phyloP scores from a whole-genome alignment of 2,329 filamentous ascomycete genomes.

The Fusarium sp. region DNA sequence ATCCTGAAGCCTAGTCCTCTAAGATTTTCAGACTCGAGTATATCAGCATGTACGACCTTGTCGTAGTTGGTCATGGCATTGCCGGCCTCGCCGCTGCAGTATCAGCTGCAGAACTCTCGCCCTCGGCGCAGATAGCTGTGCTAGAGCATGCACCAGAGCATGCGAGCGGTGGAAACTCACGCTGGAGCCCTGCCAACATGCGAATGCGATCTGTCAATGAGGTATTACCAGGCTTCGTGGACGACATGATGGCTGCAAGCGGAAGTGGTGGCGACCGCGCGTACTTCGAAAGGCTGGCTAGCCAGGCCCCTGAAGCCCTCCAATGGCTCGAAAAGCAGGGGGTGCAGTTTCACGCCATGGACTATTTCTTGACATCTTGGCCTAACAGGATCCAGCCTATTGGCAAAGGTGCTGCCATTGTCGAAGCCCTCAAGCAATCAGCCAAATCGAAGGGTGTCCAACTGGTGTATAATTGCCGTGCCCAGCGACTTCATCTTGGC shows the following conservation, averaged over 20 bases:
- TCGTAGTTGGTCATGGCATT: constrained; percentile 28
- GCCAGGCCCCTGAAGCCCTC: constrained; percentile 18
- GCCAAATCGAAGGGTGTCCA: constrained; percentile 20
- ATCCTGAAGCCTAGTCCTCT: constrained; percentile 24
- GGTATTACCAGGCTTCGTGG: constrained; percentile 19
- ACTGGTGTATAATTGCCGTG: constrained; percentile 18
- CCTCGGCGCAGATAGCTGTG: constrained; percentile 26
- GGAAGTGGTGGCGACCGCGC: constrained; percentile 15
- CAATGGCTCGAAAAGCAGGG: constrained; percentile 19
- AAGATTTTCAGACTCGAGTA: constrained; percentile 30
- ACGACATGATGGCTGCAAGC: constrained; percentile 14
- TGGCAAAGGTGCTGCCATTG: constrained; percentile 19
- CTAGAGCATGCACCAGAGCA: constrained; percentile 31
- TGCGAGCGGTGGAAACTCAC: constrained; percentile 26
- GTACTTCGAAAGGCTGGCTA: constrained; percentile 22
- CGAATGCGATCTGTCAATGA: constrained; percentile 31
- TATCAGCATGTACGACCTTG: constrained; percentile 31
- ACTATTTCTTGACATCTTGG: constrained; percentile 23
- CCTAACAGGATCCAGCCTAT: constrained; percentile 19
- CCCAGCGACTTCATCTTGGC: constrained; percentile 18
- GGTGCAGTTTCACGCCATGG: constrained; percentile 16
- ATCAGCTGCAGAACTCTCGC: constrained; percentile 24
- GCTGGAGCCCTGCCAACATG: constrained; percentile 30
- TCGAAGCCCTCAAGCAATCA: constrained; percentile 18
- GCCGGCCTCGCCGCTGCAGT: constrained; percentile 26